Evolutionary conservation across 768 basidiomycete genomes (phyloP).

Genomic region (Leccinum subtestaceum): DNA sequence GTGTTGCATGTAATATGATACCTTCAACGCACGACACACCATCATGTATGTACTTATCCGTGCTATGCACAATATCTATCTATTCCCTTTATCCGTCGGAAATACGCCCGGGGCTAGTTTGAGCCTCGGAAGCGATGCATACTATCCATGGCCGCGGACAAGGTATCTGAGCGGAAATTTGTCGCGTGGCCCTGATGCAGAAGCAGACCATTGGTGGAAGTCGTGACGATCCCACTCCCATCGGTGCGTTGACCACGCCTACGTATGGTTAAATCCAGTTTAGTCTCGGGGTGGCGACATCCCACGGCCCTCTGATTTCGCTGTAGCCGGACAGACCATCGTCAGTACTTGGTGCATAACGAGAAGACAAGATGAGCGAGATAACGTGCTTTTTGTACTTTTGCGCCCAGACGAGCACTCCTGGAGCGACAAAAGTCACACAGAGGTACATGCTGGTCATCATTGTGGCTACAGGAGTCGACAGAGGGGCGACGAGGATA

Average conservation of each 20-base stretch:
- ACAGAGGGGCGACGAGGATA: conserved; percentile 50
- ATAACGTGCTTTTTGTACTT: conserved; percentile 76
- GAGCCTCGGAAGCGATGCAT: conserved; percentile 3
- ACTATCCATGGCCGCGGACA: conserved; percentile 25
- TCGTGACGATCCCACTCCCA: conserved; percentile 28
- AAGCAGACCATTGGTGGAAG: conserved; percentile 22
- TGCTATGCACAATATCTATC: conserved; percentile 2
- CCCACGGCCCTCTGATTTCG: conserved; percentile 89
- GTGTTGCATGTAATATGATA: conserved; percentile 40
- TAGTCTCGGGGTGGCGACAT: conserved; percentile 76
- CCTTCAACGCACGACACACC: conserved; percentile 27
- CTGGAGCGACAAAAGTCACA: conserved; percentile 72
- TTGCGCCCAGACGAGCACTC: conserved; percentile 78
- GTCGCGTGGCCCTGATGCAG: conserved; percentile 14
- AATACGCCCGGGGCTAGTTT: conserved; percentile 7
- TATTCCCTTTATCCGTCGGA: conserved; percentile 11
- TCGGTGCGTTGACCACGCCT: conserved; percentile 26
- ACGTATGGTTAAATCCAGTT: conserved; percentile 37
- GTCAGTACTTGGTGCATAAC: conserved; percentile 13
- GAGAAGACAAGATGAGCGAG: conserved; percentile 3
- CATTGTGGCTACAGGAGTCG: conserved; percentile 52
- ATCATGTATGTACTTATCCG: conserved; percentile 8
- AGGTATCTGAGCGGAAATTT: conserved; percentile 26
- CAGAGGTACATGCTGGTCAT: conserved; percentile 48
- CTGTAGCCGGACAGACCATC: conserved; percentile 39